Base-by-base conservation (phyloP, 2,329 filamentous ascomycete species). In the Bipolaris zeicola region DNA sequence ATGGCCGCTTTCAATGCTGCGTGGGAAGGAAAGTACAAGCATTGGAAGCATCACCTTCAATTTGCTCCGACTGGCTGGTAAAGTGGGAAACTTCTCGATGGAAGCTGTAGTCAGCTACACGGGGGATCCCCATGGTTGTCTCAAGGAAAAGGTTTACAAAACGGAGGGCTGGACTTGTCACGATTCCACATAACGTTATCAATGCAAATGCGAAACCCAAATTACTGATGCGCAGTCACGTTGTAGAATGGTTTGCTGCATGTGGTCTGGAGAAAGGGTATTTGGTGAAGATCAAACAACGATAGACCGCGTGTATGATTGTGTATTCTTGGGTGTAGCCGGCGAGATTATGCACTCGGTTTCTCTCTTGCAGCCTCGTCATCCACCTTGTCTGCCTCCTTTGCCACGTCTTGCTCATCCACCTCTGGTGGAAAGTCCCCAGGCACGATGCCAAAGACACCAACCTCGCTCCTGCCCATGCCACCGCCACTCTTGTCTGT, bases 391-490 rank as follows among this genome's bases (percentile, higher is more conserved):
- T 41, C 58, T 16, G 58, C 51, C 11, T 37, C 44, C n/a, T 34
- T 34, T 6, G 38, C 54, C 3, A 38, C 26, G 16, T 51, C 52
- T 16, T 61, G 50, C 31, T 64, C 63, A 1, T 37, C 22, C 14
- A 62, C 55, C 24, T 68, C 66, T 10, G 64, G 58, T 6, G 72
- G 72, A 44, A 74, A 75, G 45, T 74, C 72, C 0, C 62, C 62
- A 5, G 60, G 55, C 6, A 60, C 47, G 5, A 67, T 57, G 3
- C 62, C 64, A 59, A 70, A 70, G 2, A 73, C 41, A 1, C 77
- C 74, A 42, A 78, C 74, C 28, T 72, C 71, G 63, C 82, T 85
- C 68, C 76, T 77, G 5, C 82, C 82, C 73, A 85, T 77, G 1
- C 82, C 83, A 4, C 83, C 83, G 1, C 76, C 76, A 6, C 68